phyloP scores from a whole-genome alignment of 345 rosid genomes.

The Aquilaria sinensis region DNA sequence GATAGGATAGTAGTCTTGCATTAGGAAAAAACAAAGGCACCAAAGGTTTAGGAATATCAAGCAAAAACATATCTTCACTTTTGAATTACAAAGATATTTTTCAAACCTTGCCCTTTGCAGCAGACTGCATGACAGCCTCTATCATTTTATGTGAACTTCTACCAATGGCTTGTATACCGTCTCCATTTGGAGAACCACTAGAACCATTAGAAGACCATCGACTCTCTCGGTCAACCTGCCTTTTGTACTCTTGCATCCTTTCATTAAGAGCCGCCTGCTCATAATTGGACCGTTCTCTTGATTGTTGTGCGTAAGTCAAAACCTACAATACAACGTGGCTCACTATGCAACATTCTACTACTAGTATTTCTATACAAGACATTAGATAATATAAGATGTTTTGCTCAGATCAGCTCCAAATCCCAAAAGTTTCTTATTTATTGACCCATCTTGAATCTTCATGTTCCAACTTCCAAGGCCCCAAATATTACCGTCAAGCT shows the following conservation, averaged over 20 bases:
- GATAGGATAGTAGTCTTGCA: conserved; percentile 18
- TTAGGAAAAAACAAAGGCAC: conserved; percentile 7
- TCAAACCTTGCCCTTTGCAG: conserved; percentile 90
- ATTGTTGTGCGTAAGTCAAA: conserved; percentile 92
- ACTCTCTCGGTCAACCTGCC: conserved; percentile 97
- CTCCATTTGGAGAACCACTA: conserved; percentile 94
- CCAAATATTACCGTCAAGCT: no score
- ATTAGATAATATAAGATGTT: no score
- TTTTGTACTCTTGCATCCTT: conserved; percentile 94
- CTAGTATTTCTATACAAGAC: no score
- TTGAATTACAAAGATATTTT: conserved; percentile 3
- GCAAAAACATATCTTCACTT: conserved; percentile 1
- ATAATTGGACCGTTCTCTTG: conserved; percentile 93
- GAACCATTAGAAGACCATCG: conserved; percentile 76
- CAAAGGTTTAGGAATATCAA: neutral
- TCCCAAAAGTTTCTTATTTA: no score
- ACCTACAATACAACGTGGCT: conserved; percentile 38
- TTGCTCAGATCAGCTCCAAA: no score
- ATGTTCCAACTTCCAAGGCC: no score
- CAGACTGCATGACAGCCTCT: conserved; percentile 98
- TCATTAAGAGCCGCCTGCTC: conserved; percentile 94
- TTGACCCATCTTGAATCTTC: no score
- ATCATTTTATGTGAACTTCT: conserved; percentile 99
- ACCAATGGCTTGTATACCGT: conserved; percentile 89
- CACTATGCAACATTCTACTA: no score